These are phyloP conservation scores for Hevea brasiliensis DNA, from an alignment of 345 rosid species.

Conservation along the genomic window DNA sequence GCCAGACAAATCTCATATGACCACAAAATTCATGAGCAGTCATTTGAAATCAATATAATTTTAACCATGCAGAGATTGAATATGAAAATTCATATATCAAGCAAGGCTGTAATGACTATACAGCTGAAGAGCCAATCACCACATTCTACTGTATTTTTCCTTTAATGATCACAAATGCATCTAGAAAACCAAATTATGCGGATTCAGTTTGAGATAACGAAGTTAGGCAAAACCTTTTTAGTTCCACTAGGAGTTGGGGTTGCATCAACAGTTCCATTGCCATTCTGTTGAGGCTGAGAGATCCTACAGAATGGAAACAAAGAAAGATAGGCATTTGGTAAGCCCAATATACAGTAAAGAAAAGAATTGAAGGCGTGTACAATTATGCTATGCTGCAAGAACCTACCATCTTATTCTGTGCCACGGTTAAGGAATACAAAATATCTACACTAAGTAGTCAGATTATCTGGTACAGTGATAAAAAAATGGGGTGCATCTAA, in stretches of 20 bases:
- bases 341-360: constrained; percentile 3
- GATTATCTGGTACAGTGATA: not conserved
- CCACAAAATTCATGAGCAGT: not conserved
- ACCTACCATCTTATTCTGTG: not conserved
- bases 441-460: not conserved
- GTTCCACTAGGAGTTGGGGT: constrained; percentile 39
- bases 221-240: constrained; percentile 54
- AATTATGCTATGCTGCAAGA: not conserved
- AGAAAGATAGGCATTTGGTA: constrained; percentile 15
- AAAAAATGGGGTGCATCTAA: too few relatives aligned
- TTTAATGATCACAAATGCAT: not conserved
- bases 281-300: constrained; percentile 39
- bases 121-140: not conserved
- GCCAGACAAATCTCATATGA: not conserved
- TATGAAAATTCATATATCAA: not conserved
- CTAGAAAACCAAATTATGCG: not conserved
- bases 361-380: not conserved
- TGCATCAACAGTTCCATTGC: constrained; percentile 39
- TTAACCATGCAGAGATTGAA: not conserved
- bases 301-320: constrained; percentile 40
- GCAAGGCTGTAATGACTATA: not conserved
- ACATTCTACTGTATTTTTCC: not conserved
- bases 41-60: not conserved
- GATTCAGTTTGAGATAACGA: constrained; percentile 1
- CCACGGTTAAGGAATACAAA: not conserved